A percentile compares a stretch with the other conserved stretches of the same genome.
Conservation (phyloP, 1,139 yeast species). For the Geotrichum klebahnii region DNA sequence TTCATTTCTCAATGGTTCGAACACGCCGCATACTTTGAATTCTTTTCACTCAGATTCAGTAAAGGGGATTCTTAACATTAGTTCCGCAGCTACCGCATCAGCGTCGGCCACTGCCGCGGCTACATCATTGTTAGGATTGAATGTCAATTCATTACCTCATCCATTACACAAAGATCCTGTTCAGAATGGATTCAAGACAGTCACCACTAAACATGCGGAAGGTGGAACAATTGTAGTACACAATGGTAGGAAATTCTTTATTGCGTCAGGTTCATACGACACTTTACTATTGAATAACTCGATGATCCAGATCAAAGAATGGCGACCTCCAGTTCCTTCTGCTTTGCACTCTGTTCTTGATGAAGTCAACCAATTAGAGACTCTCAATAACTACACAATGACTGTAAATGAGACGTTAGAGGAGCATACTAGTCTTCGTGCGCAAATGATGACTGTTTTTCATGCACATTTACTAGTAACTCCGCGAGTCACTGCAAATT, state of each 20-base stretch:
- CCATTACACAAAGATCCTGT: not conserved
- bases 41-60: too few relatives aligned
- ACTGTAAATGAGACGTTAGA: constrained; percentile 30
- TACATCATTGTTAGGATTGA: constrained; percentile 5
- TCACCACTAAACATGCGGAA: not conserved
- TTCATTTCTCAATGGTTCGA: not conserved
- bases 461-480: constrained; percentile 23
- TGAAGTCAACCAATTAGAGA: constrained; percentile 33
- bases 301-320: constrained; percentile 32
- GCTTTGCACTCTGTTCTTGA: constrained; percentile 29
- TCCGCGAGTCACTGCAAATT: constrained; percentile 35
- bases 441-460: constrained; percentile 21
- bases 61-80: not conserved
- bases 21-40: not conserved
- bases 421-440: constrained; percentile 30
- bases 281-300: constrained; percentile 28
- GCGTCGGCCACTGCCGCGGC: constrained; percentile 18
- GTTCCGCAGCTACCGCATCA: constrained; percentile 12
- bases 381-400: constrained; percentile 28
- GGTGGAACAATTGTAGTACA: constrained; percentile 12
- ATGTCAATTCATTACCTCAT: not conserved
- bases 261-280: constrained; percentile 27
- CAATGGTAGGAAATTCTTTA: constrained; percentile 11
- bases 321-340: constrained; percentile 37
- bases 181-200: not conserved